A percentile compares a stretch with the other conserved stretches of the same genome.
Conservation (phyloP, 1,139 yeast species). For the Nakaseomyces uthaithaninus region DNA sequence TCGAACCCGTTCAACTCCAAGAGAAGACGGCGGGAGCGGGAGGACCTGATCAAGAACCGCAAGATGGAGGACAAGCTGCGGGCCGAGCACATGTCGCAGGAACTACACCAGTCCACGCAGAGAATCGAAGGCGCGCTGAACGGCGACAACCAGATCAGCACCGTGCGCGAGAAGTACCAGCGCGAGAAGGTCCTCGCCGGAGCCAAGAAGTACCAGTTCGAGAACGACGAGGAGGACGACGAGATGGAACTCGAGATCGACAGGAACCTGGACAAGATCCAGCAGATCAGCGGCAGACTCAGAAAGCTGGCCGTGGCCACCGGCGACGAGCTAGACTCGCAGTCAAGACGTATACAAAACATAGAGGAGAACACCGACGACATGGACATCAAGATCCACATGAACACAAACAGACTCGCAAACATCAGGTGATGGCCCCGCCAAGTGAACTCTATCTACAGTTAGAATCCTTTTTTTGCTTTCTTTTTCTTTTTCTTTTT, state of each 20-base stretch:
- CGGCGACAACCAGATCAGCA: conserved; percentile 29
- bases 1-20: conserved; percentile 83
- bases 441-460: background rate
- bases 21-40: conserved; percentile 66
- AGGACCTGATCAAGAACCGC: conserved; percentile 59
- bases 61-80: conserved; percentile 50
- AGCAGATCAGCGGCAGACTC: conserved; percentile 41
- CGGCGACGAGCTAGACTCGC: conserved; percentile 45
- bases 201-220: conserved; percentile 45
- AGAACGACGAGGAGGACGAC: conserved; percentile 54
- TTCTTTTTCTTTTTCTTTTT: background rate
- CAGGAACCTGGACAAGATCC: conserved; percentile 44
- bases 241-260: conserved; percentile 53
- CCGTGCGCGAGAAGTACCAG: conserved; percentile 31
- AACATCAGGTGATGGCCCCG: conserved; percentile 21
- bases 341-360: conserved; percentile 45
- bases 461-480: background rate
- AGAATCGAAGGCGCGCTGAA: conserved; percentile 39
- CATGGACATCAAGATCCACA: conserved; percentile 46
- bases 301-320: conserved; percentile 45
- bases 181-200: conserved; percentile 34
- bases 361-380: conserved; percentile 47
- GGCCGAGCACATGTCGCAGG: conserved; percentile 39
- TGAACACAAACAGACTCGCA: conserved; percentile 36
- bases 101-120: conserved; percentile 40